phyloP scores from a whole-genome alignment of 73 alveolate genomes.

The Paramecium octaurelia region DNA sequence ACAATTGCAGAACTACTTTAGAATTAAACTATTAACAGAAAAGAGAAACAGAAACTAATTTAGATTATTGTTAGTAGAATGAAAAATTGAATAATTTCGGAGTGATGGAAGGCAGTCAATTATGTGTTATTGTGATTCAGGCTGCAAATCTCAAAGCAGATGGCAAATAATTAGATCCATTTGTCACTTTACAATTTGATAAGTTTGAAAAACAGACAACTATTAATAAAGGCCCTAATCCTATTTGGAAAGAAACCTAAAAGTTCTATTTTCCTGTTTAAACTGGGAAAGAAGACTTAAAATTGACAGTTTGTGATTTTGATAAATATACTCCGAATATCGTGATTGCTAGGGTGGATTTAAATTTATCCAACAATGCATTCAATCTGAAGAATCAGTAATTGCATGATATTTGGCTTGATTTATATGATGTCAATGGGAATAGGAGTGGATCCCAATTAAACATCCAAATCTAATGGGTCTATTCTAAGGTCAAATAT shows the following conservation, averaged over 20 bases:
- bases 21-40: conserved; percentile 19
- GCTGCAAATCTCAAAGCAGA: not conserved
- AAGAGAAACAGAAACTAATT: not conserved
- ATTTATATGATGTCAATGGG: not conserved
- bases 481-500: not conserved
- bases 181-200: not conserved
- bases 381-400: not conserved
- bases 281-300: conserved; percentile 24
- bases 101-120: not conserved
- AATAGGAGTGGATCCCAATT: conserved; percentile 6
- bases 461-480: not conserved
- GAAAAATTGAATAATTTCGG: not conserved
- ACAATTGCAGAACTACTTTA: not conserved
- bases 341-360: conserved; percentile 28
- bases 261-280: not conserved
- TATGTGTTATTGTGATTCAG: not conserved
- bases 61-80: not conserved
- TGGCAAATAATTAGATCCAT: not conserved
- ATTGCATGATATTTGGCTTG: conserved; percentile 21
- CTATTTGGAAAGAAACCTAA: not conserved
- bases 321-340: conserved; percentile 15
- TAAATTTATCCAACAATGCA: conserved; percentile 15
- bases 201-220: not conserved
- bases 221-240: not conserved
- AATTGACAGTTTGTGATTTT: conserved; percentile 7